Base-by-base conservation (phyloP, 2,329 filamentous ascomycete genomes). In the Alternaria sp. region DNA sequence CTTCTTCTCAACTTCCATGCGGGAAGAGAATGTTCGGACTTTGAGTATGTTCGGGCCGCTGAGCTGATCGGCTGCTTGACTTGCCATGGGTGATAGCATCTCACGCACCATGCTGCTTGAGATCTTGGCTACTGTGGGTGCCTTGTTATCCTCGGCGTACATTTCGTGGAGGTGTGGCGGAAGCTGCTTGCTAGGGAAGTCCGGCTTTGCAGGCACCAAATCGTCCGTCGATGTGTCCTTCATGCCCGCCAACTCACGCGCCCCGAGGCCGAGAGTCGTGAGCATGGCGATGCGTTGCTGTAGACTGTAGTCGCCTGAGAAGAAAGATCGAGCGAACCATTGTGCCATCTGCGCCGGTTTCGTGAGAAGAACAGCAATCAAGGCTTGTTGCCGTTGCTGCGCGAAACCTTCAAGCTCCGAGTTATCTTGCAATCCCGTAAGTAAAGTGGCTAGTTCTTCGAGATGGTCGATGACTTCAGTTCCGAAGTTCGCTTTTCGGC, bases 271-370 rank as follows among this genome's bases (percentile, higher is more conserved):
- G 5, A 99, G 83, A 0, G 92, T 90, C 19, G 93, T 90, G 56
- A 99, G 89, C 40, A 98, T 86, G 0, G 91, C 88, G 8, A 91
- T 92, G 43, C 96, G 87, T 77, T 98, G 95, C 0, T 90, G 88
- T 40, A 98, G 83, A 0, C 94, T 97, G 79, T 96, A 94, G 76
- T 99, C 96, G 15, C 94, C 94, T 45, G 93, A 90, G 76, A 97
- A 98, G 76, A 96, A 96, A 0, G 91, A 91, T 60, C 90, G 89
- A 4, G 91, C 89, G 62, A 96, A 92, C 91, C 93, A 96, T 13
- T 89, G 91, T 0, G 89, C 94, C 87, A 97, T 93, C 56, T 87
- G 85, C 52, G 87, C 83, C 0, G 96, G 93, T 67, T 92, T 88
- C 0, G 92, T 90, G 3, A 96, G 85, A 0, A 97, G 83, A 8